Evolutionary conservation across 2,329 filamentous ascomycete species (phyloP).

Genomic region (Aureobasidium lini): DNA sequence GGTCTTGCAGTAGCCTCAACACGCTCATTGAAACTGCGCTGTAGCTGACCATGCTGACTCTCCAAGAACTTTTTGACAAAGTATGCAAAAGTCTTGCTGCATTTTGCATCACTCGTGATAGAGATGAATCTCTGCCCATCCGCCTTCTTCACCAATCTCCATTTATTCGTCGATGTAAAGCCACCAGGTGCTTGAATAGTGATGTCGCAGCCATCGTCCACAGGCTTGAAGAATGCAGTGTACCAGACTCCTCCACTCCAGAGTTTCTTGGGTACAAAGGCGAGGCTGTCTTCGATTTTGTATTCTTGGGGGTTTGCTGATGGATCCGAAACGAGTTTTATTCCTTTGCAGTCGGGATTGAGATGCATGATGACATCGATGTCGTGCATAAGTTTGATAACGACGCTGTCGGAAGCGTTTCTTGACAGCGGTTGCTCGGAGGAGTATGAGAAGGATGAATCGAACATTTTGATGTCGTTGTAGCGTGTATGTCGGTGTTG

Average conservation of each 20-base stretch:
- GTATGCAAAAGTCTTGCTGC: conserved; percentile 24
- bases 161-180: conserved; percentile 27
- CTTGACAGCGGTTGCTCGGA: conserved; percentile 24
- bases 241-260: conserved; percentile 28
- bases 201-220: conserved; percentile 28
- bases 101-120: conserved; percentile 27
- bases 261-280: conserved; percentile 28
- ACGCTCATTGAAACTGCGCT: conserved; percentile 25
- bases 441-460: conserved; percentile 25
- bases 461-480: conserved; percentile 22
- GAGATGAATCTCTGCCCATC: conserved; percentile 12
- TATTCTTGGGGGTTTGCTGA: conserved; percentile 16
- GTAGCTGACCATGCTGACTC: conserved; percentile 25
- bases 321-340: conserved; percentile 14
- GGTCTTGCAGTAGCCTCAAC: conserved; percentile 13
- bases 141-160: conserved; percentile 23
- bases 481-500: background rate
- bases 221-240: conserved; percentile 24
- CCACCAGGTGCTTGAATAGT: conserved; percentile 28
- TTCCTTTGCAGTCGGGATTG: conserved; percentile 26
- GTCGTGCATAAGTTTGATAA: conserved; percentile 26
- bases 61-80: conserved; percentile 29
- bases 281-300: conserved; percentile 29
- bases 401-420: conserved; percentile 20
- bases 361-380: conserved; percentile 26